Evolutionary conservation across 2,329 filamentous ascomycete genomes (phyloP), one percentile per base, ranked within the genome.

Genomic region (Hysterium pulicare): DNA sequence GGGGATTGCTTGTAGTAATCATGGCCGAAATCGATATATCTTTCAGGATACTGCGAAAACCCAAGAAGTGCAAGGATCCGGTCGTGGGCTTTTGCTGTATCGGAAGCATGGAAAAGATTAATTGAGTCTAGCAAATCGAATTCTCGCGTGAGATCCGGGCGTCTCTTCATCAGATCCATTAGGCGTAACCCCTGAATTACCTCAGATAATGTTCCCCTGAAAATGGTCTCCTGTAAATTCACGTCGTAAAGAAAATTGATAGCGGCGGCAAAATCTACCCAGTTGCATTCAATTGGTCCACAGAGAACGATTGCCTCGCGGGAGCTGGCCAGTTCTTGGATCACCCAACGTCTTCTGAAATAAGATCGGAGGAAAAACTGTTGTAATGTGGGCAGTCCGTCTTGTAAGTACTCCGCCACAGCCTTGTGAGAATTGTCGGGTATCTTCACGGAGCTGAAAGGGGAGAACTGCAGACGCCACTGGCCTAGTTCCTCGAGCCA

Each of bases 101-200:
- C 34, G 5, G 34, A 20, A 4, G 17, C 34, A 20, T 37, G 34
- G 21, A 37, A 37, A 4, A 37, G 17, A 22, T 37, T 37, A 15
- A 37, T 3, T 22, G 34, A 37, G n/a, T 37, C 34, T 3, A 37
- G 34, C 13, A 37, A 23, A 24, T 20, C 34, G 23, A 37, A 37
- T 22, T 20, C 34, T 22, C 23, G 21, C 5, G 34, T 37, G 13
- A 37, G 21, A 5, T 37, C 34, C n/a, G 34, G 34, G 9, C 21
- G 13, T 11, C 17, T 37, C 21, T 37, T 37, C 34, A 37, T 37
- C 34, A 22, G 21, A 23, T 24, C 34, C 17, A 37, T 37, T 16
- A 37, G n/a, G 3, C 17, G 17, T 4, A 37, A 20, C 3, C 34
- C 17, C 21, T 37, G 8, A n/a, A 24, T 4, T 9, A 37, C 34